Evolutionary conservation across 805 yeast species (phyloP), one percentile per base, ranked within the genome.

Genomic region (Metschnikowia kunwiensis): DNA sequence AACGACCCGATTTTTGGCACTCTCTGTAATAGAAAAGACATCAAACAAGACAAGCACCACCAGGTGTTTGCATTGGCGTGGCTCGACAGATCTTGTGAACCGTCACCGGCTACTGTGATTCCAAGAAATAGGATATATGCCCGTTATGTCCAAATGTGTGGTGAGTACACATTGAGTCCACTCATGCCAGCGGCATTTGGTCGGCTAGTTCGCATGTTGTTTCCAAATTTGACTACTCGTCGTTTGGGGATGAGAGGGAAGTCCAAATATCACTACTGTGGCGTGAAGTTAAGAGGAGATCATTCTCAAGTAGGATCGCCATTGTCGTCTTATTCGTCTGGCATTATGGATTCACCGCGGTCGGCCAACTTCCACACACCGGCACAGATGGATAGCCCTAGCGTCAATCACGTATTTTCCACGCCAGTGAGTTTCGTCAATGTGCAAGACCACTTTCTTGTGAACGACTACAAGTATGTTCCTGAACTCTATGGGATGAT

Each of bases 181-280:
- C 61, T 84, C 37, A 75, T 82, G 24, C 88, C 86, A 19, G 91
- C 94, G 1, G 77, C 85, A 2, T 75, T 86, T 51, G 95, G 95
- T 4, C 49, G 51, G 21, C 46, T 28, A 65, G 65, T 31, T 68
- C 70, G 41, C 55, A 54, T 20, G 55, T 50, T 46, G 44, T 57
- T 40, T 44, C 93, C 95, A 0, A 65, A 68, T 36, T 65, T 86
- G 43, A 77, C 79, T 20, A 83, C 93, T 0, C 72, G 94, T 45
- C 70, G 96, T 36, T 65, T 87, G 35, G 96, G 96, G 2, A 77
- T 80, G 57, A 69, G 95, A 32, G 89, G 89, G 2, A 83, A 81
- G 52, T 79, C 91, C 14, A 82, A 82, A 54, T 88, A 88, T 58
- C 94, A 86, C 56, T 87, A 86, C 53, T 83, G 91, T 58, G 95